Evolutionary conservation across 257 asterid genomes (phyloP).

Genomic region (Solanum pinnatisectum): DNA sequence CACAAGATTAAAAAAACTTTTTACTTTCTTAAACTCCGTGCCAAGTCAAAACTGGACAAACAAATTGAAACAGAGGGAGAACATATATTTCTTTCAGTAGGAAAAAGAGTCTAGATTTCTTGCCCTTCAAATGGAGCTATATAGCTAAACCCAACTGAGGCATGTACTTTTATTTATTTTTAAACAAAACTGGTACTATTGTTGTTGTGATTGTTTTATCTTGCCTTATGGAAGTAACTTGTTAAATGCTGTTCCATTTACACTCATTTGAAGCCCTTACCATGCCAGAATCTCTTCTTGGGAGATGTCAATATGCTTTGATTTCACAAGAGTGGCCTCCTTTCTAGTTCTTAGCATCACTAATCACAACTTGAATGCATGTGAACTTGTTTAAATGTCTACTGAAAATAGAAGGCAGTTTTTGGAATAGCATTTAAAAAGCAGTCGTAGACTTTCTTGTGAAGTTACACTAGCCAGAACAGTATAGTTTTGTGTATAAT

Average conservation of each 20-base stretch:
- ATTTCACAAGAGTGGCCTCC: background rate
- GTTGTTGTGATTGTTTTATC: background rate
- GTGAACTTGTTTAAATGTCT: background rate
- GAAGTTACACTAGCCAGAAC: background rate
- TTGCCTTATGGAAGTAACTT: background rate
- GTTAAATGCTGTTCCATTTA: background rate
- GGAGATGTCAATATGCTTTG: background rate
- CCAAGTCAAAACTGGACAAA: background rate
- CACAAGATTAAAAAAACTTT: background rate
- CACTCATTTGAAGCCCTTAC: background rate
- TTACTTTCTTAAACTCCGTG: background rate
- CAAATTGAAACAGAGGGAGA: background rate
- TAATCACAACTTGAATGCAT: background rate
- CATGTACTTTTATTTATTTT: background rate
- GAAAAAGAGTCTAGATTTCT: background rate
- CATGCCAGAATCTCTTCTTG: background rate
- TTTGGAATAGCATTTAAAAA: background rate
- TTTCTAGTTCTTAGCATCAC: background rate
- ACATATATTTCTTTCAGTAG: background rate
- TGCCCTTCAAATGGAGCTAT: background rate
- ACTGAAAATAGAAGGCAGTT: background rate
- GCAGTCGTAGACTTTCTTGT: background rate
- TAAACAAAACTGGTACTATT: background rate
- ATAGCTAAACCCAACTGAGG: background rate
- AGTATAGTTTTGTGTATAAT: background rate